phyloP scores from a whole-genome alignment of 495 filamentous ascomycete genomes.

The Aspergillus leporis region DNA sequence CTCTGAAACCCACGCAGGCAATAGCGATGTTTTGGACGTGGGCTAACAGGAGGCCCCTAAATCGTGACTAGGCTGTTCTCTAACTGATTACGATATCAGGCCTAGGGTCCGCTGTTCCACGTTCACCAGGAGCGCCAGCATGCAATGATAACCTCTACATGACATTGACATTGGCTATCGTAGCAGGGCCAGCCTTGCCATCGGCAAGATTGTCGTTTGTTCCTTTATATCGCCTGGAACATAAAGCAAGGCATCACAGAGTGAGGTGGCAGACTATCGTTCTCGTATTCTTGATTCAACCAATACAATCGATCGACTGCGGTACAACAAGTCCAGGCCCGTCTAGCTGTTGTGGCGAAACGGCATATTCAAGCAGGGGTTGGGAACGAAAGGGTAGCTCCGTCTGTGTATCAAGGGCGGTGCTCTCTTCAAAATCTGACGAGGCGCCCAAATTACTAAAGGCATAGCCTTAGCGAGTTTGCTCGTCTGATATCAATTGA shows the following conservation, averaged over 20 bases:
- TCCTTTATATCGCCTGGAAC: neutral
- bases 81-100: conserved; percentile 2
- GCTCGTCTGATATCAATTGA: neutral
- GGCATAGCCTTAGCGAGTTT: neutral
- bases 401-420: neutral
- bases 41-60: neutral
- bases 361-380: neutral
- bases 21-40: no score
- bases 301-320: neutral
- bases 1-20: neutral
- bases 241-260: neutral
- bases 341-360: neutral
- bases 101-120: neutral
- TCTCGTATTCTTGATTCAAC: neutral
- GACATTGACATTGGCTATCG: neutral
- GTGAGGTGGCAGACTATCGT: neutral
- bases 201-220: neutral
- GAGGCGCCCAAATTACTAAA: neutral
- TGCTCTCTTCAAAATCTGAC: neutral
- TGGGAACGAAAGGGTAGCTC: neutral
- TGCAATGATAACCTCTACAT: neutral
- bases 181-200: neutral
- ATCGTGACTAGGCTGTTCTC: neutral
- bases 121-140: neutral
- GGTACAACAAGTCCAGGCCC: neutral